These are phyloP conservation scores for Clarireedia hainanense DNA, from an alignment of 2,329 filamentous ascomycete species.

Conservation along the genomic window DNA sequence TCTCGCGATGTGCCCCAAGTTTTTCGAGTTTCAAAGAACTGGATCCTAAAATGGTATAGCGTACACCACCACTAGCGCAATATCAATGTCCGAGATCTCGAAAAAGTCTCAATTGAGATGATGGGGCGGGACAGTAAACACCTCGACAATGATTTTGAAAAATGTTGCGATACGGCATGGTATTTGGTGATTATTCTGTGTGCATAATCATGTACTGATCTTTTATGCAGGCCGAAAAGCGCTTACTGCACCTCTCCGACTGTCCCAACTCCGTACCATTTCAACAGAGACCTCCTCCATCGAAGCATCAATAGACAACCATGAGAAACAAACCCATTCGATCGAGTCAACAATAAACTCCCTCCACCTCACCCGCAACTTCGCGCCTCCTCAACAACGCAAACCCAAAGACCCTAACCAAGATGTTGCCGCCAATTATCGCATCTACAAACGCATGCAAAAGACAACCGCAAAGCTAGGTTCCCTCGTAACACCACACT, in stretches of 20 bases:
- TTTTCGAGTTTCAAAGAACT: neutral
- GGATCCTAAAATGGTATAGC: constrained; percentile 8
- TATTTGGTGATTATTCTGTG: constrained; percentile 28
- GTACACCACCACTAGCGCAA: constrained; percentile 13
- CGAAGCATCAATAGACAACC: constrained; percentile 11
- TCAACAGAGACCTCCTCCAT: constrained; percentile 21
- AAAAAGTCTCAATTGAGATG: constrained; percentile 20
- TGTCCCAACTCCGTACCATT: constrained; percentile 34
- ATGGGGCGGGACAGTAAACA: neutral
- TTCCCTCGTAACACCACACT: constrained; percentile 43
- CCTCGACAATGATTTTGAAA: constrained; percentile 47
- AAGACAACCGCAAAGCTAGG: constrained; percentile 41
- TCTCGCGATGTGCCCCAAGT: neutral
- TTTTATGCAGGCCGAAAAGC: constrained; percentile 42
- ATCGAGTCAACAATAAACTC: constrained; percentile 20
- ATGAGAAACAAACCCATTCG: constrained; percentile 13
- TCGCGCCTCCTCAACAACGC: constrained; percentile 9
- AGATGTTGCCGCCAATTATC: constrained; percentile 19
- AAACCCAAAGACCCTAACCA: neutral
- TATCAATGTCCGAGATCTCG: constrained; percentile 15
- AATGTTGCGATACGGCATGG: constrained; percentile 47
- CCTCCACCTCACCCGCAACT: constrained; percentile 15
- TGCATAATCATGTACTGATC: constrained; percentile 16
- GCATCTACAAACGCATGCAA: constrained; percentile 31
- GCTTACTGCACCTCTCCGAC: constrained; percentile 37